Base-by-base conservation (phyloP, 352 stramenopile species). In the Thalassiosira livingstoniorum region DNA sequence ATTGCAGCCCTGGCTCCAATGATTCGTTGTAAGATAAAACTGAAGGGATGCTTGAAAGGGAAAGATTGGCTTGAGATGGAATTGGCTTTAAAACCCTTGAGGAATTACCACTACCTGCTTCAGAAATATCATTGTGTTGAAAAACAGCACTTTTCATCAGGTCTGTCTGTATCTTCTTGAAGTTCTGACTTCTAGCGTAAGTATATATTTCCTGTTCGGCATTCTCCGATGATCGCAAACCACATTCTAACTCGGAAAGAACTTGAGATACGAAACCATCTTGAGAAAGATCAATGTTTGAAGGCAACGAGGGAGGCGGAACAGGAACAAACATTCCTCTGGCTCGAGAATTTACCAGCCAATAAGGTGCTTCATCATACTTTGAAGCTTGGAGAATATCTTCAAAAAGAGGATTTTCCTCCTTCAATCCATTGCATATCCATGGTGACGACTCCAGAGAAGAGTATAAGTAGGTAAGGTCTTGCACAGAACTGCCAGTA, bases 361-460 rank as follows among this genome's bases (percentile, higher is more conserved):
- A 87, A 42, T 66, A 58, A 61, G 71, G 68, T 18, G n/a, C 32
- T 13, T 31, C 32, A n/a, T 39, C 51, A 43, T 45, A 32, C 13
- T 21, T 60, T 32, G 23, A 51, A 66, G 60, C 73, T 1, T 29
- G 63, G 23, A 64, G n/a, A 37, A n/a, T 53, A 62, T 70, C 62
- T 31, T 57, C 78, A 25, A 69, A 63, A 53, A 58, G 25, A 34
- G 43, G 65, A 31, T 35, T 18, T 45, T 64, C 27, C 32, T 63
- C 25, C 18, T 32, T 11, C 2, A 35, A 21, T 32, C 25, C 27
- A 47, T 79, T 29, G 45, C 55, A 80, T 67, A 82, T 72, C 80
- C 80, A 87, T 21, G 47, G 25, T 37, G 67, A 73, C 7, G 45
- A 15, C 45, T 82, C 80, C 23, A 82, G 54, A 47, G 54, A 79